These are phyloP conservation scores for Stephanodiscus triporus DNA, from an alignment of 108 stramenopile genomes.

Conservation along the genomic window DNA sequence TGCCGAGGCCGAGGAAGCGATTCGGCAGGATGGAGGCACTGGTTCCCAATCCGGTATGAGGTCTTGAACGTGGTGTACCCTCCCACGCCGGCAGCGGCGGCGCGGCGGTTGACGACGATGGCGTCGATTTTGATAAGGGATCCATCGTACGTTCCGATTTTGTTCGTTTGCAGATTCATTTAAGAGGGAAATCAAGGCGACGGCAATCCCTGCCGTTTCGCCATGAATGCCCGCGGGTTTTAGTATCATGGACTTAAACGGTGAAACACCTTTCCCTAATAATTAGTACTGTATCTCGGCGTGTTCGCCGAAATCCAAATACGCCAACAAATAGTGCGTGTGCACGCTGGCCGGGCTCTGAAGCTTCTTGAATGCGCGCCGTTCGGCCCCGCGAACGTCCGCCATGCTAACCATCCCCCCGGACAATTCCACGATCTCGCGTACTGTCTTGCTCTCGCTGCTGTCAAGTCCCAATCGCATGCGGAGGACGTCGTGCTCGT, in stretches of 20 bases:
- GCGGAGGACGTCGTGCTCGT: constrained; percentile 78
- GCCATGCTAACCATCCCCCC: constrained; percentile 53
- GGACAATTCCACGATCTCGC: constrained; percentile 70
- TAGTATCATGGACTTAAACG: too few species aligned
- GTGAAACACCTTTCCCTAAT: neutral
- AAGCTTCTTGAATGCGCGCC: constrained; percentile 70
- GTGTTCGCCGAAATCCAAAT: constrained; percentile 54
- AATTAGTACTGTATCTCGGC: neutral
- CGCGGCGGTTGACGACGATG: constrained; percentile 13
- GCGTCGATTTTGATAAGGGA: constrained; percentile 45
- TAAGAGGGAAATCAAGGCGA: constrained; percentile 54
- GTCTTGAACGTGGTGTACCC: constrained; percentile 81
- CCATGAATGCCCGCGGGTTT: too few species aligned
- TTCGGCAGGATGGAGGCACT: constrained; percentile 31
- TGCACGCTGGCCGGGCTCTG: constrained; percentile 67
- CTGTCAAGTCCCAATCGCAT: constrained; percentile 81
- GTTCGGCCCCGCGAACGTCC: constrained; percentile 64
- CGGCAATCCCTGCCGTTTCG: too few species aligned
- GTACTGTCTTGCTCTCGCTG: constrained; percentile 61
- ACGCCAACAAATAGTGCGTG: constrained; percentile 61
- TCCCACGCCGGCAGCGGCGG: neutral
- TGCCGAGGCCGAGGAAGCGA: constrained; percentile 59
- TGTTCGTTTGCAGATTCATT: constrained; percentile 49
- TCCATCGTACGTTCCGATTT: constrained; percentile 70
- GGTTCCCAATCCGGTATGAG: constrained; percentile 58